Evolutionary conservation across 2,329 filamentous ascomycete species (phyloP).

Genomic region (Ophiostoma sp.): DNA sequence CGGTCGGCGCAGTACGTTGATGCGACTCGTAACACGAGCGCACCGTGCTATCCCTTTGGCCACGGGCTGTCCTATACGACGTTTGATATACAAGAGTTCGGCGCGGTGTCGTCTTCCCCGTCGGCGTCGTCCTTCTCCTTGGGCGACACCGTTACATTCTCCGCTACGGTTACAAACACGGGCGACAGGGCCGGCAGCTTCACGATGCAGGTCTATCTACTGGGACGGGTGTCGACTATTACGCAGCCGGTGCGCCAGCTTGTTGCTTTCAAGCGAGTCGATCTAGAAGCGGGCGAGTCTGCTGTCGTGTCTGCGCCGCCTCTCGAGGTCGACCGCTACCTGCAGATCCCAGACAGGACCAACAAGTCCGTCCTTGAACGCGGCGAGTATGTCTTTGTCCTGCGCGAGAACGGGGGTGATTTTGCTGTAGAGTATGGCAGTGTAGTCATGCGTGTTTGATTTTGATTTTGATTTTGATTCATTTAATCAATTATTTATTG

Average conservation of each 20-base stretch:
- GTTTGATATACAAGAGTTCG: not conserved
- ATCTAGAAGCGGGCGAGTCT: not conserved
- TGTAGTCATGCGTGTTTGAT: not conserved
- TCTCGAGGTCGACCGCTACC: conserved; percentile 9
- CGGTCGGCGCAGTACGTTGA: not conserved
- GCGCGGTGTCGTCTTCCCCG: not conserved
- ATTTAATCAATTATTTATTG: not conserved
- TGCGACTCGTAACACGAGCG: not conserved
- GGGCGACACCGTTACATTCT: not conserved
- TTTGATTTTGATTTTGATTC: not conserved
- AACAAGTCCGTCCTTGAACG: not conserved
- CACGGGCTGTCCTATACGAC: not conserved
- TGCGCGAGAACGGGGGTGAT: not conserved
- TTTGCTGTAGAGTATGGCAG: not conserved
- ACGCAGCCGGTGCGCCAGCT: conserved; percentile 15
- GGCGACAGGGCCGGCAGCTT: conserved; percentile 7
- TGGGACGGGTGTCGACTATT: not conserved
- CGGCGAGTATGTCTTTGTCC: not conserved
- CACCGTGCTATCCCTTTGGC: not conserved
- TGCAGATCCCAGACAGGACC: conserved; percentile 9
- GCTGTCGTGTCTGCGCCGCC: not conserved
- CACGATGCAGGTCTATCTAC: conserved; percentile 13
- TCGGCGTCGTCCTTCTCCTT: not conserved
- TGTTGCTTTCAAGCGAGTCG: conserved; percentile 4
- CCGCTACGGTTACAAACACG: not conserved